These are phyloP conservation scores for Suillus variegatus DNA, from an alignment of 768 basidiomycete species.

Conservation along the genomic window DNA sequence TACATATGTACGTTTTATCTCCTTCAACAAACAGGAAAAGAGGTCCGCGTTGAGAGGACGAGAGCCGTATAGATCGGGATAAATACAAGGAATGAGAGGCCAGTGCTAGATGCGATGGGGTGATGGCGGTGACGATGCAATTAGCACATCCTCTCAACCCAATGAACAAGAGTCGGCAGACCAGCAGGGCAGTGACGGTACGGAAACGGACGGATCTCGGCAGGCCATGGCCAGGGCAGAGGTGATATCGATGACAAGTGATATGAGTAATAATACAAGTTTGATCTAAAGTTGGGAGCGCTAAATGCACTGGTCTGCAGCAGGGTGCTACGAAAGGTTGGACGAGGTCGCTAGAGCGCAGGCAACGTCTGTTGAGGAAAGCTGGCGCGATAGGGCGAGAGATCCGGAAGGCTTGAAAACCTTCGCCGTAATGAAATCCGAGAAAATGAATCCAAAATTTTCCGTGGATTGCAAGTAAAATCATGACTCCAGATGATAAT, in stretches of 20 bases:
- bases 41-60: neutral
- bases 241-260: conserved; percentile 25
- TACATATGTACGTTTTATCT: conserved; percentile 8
- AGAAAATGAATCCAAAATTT: conserved; percentile 31
- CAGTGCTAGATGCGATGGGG: neutral
- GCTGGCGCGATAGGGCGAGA: conserved; percentile 21
- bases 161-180: conserved; percentile 13
- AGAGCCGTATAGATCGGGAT: conserved; percentile 1
- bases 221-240: conserved; percentile 14
- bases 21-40: conserved; percentile 2
- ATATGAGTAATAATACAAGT: conserved; percentile 38
- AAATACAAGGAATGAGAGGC: conserved; percentile 3
- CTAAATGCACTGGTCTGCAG: conserved; percentile 17
- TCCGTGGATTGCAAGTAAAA: conserved; percentile 26
- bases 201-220: conserved; percentile 20
- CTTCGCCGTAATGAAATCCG: conserved; percentile 18
- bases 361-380: conserved; percentile 21
- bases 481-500: conserved; percentile 30
- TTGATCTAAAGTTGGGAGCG: conserved; percentile 13
- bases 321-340: conserved; percentile 20
- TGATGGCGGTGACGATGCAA: conserved; percentile 5
- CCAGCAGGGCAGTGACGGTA: conserved; percentile 23
- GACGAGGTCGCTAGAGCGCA: conserved; percentile 21
- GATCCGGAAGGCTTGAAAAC: conserved; percentile 12
- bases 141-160: conserved; percentile 10